Conservation (phyloP, 352 stramenopile species). For the Globisporangium paroecandrum region DNA sequence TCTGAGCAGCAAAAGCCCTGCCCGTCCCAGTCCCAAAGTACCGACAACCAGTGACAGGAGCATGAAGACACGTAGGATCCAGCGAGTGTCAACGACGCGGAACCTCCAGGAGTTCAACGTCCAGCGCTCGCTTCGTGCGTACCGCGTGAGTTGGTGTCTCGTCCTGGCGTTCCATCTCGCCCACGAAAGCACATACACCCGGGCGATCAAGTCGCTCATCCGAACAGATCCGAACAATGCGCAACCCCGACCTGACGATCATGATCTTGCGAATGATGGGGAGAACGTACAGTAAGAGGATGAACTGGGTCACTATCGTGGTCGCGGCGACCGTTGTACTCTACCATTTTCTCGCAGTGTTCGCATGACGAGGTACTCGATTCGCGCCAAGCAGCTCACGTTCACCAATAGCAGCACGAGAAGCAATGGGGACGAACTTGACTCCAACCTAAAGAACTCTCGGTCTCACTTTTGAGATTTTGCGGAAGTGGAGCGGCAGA, state of each 20-base stretch:
- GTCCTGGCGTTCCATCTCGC: neutral
- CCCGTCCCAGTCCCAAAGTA: neutral
- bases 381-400: neutral
- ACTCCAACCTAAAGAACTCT: neutral
- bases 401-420: neutral
- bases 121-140: neutral
- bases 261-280: constrained; percentile 1
- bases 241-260: neutral
- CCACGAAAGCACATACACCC: neutral
- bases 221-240: neutral
- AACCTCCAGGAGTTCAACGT: constrained; percentile 1
- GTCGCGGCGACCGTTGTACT: neutral
- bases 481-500: neutral
- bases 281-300: neutral
- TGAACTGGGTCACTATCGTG: neutral
- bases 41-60: neutral
- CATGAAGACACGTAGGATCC: constrained; percentile 1
- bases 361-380: neutral
- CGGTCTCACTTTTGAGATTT: neutral
- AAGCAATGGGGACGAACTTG: neutral
- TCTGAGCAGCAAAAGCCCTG: neutral
- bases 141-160: neutral
- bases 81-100: neutral
- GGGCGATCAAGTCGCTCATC: neutral
- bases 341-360: neutral